Conservation (phyloP, 1,139 yeast species). For the Yamadazyma buinensis region DNA sequence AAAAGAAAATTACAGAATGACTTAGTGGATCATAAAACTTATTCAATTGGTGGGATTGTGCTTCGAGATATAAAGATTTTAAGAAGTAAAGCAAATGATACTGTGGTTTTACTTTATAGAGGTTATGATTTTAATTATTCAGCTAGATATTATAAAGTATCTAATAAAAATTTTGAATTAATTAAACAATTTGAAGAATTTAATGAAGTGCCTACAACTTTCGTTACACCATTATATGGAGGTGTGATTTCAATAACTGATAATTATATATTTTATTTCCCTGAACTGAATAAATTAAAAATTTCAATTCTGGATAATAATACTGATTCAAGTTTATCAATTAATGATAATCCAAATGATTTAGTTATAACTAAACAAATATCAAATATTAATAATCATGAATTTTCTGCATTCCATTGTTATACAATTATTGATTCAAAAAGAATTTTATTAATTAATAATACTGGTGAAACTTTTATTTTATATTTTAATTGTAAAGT, state of each 20-base stretch:
- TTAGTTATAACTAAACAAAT: constrained; percentile 15
- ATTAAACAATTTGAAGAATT: constrained; percentile 32
- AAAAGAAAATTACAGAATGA: constrained; percentile 11
- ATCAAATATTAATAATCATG: constrained; percentile 1
- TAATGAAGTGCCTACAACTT: constrained; percentile 28
- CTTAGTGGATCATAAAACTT: constrained; percentile 12
- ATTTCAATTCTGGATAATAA: constrained; percentile 14
- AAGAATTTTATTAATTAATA: constrained; percentile 28
- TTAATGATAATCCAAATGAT: constrained; percentile 7
- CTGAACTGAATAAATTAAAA: constrained; percentile 14
- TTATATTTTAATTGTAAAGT: constrained; percentile 18
- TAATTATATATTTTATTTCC: constrained; percentile 30
- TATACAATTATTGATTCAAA: constrained; percentile 22
- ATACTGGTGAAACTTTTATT: constrained; percentile 28
- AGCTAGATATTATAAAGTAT: constrained; percentile 25
- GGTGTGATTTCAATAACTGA: constrained; percentile 32
- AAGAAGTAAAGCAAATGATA: constrained; percentile 5
- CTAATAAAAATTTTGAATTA: constrained; percentile 11
- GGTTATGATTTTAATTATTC: constrained; percentile 33
- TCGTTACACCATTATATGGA: constrained; percentile 22
- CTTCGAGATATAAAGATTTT: constrained; percentile 20
- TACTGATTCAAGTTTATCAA: constrained; percentile 9
- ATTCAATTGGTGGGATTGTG: constrained; percentile 27
- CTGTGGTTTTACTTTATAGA: constrained; percentile 31
- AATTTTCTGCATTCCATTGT: constrained; percentile 10